These are phyloP conservation scores for Stylosanthes scabra DNA, from an alignment of 331 rosid species.

Conservation along the genomic window DNA sequence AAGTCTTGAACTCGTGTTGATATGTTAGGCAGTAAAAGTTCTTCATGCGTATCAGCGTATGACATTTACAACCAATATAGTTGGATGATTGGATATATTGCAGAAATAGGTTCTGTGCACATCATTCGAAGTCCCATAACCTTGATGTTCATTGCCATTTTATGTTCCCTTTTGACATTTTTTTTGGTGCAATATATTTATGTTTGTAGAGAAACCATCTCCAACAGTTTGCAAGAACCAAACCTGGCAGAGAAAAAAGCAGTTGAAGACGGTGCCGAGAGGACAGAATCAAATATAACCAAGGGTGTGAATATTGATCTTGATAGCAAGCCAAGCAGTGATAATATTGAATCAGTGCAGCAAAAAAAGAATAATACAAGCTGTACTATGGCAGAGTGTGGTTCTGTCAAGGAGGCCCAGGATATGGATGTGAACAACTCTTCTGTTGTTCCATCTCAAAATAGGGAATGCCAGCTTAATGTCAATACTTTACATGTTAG, in stretches of 20 bases:
- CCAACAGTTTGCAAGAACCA: slow-evolving; percentile 49
- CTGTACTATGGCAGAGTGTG: slow-evolving; percentile 16
- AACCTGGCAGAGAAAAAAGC: slow-evolving; percentile 40
- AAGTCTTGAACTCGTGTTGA: slow-evolving; percentile 11
- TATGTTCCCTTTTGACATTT: slow-evolving; percentile 31
- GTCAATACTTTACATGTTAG: slow-evolving; percentile 36
- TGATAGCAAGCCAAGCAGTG: slow-evolving; percentile 30
- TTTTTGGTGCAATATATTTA: slow-evolving; percentile 7
- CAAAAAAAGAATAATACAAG: slow-evolving; percentile 41
- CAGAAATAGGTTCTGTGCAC: slow-evolving; percentile 11
- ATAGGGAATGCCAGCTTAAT: slow-evolving; percentile 34
- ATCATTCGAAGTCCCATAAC: slow-evolving; percentile 10
- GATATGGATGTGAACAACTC: slow-evolving; percentile 42
- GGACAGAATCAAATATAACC: slow-evolving; percentile 32
- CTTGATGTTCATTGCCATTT: slow-evolving; percentile 10
- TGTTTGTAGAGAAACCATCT: slow-evolving; percentile 44
- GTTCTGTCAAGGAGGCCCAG: slow-evolving; percentile 34
- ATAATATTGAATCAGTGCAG: slow-evolving; percentile 38
- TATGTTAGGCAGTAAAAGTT: not conserved
- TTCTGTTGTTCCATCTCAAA: slow-evolving; percentile 38
- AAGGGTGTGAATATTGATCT: slow-evolving; percentile 33
- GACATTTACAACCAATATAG: slow-evolving; percentile 1
- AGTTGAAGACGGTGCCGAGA: slow-evolving; percentile 28
- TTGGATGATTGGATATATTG: not conserved
- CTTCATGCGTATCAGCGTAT: not conserved